phyloP scores from a whole-genome alignment of 2,329 filamentous ascomycete genomes.

The Blumeria hordei region DNA sequence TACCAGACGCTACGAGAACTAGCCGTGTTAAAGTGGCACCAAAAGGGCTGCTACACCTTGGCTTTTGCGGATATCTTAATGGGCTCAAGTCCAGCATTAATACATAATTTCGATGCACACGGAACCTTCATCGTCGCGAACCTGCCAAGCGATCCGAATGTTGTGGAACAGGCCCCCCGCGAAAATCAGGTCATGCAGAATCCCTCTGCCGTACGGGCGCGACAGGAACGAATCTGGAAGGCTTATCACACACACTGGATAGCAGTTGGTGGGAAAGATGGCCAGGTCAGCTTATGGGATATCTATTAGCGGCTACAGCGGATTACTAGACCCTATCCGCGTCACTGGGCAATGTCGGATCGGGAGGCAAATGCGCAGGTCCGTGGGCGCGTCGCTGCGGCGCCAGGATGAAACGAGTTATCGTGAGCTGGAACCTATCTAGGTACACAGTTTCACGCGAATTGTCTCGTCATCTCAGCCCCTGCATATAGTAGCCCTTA shows the following conservation, averaged over 20 bases:
- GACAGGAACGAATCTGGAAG: conserved; percentile 35
- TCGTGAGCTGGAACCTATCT: no score
- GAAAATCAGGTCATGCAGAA: neutral
- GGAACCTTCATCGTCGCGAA: neutral
- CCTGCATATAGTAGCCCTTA: no score
- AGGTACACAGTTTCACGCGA: no score
- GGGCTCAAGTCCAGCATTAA: no score
- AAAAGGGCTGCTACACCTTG: conserved; percentile 61
- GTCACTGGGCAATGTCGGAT: no score
- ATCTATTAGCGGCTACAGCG: conserved; percentile 29
- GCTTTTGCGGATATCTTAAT: conserved; percentile 35
- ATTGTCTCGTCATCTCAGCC: no score
- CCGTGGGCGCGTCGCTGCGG: no score
- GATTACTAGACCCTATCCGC: no score
- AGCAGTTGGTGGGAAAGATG: conserved; percentile 78
- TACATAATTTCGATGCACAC: neutral
- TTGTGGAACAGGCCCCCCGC: neutral
- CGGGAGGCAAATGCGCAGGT: no score
- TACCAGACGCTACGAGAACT: conserved; percentile 61
- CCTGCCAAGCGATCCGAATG: neutral
- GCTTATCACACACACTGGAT: conserved; percentile 64
- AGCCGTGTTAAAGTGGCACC: conserved; percentile 86
- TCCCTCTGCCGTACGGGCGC: conserved; percentile 23
- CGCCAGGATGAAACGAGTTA: no score
- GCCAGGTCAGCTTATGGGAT: conserved; percentile 88